Evolutionary conservation across 305 asterid genomes (phyloP), one percentile per base, ranked within the genome.

Genomic region (Salvia sclarea): DNA sequence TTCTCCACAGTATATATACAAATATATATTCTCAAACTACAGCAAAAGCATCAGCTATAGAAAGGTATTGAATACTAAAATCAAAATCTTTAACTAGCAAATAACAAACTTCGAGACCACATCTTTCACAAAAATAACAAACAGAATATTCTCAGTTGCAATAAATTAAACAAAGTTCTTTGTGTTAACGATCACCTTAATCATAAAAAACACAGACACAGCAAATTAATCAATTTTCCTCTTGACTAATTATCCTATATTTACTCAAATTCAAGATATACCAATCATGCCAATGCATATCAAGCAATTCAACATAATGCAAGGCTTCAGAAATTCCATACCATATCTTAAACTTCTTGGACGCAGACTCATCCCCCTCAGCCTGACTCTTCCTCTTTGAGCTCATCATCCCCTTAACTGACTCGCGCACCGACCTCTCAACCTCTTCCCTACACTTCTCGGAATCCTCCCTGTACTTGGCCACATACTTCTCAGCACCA

Each of bases 281-380:
- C 11, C n/a, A 56, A 21, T 17, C n/a, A 45, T 12, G 43, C 18
- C 44, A 73, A 37, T 0, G 12, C 31, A 58, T n/a, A 47, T 59
- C 73, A 50, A 54, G 24, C 21, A 45, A 76, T 59, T 49, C 50
- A 58, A 20, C 8, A 38, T 3, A 50, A 50, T 30, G 53, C 31
- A 50, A 21, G 35, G 61, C 3, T 43, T n/a, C 2, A 10, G 24
- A 50, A 74, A 56, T 61, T 63, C 11, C 78, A 73, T 80, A 93
- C 97, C 95, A 87, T 81, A 91, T 89, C 84, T 91, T 94, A 80
- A 86, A 72, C 70, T 81, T 68, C 90, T 94, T 94, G 59, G 88
- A 59, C 11, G 81, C 75, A 5, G 82, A 21, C 11, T 71, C 85
- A 61, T 62, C 75, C 21, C 74, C 79, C 55, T 66, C 82, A 4